These are phyloP conservation scores for Tolypocladium tropicale DNA, from an alignment of 2,329 filamentous ascomycete species.

Conservation along the genomic window DNA sequence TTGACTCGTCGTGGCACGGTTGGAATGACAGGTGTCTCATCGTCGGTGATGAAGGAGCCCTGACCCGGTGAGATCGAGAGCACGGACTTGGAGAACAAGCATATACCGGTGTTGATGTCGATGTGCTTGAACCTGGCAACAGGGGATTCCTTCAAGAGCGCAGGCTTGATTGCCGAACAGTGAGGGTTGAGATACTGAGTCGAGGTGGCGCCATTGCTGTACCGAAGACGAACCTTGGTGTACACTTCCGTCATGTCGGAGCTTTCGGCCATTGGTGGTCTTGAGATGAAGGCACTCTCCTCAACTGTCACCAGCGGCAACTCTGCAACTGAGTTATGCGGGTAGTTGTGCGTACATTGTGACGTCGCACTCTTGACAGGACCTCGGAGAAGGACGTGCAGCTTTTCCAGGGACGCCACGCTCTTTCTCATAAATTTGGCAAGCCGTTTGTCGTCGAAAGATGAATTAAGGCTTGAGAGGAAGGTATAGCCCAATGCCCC, in stretches of 20 bases:
- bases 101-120: background rate
- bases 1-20: background rate
- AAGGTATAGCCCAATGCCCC: background rate
- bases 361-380: background rate
- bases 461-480: background rate
- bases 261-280: background rate
- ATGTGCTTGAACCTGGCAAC: background rate
- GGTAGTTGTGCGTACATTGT: background rate
- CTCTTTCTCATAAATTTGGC: background rate
- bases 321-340: background rate
- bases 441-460: background rate
- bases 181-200: background rate
- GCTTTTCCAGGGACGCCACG: background rate
- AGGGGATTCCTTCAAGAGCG: background rate
- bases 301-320: background rate
- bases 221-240: background rate
- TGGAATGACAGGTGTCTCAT: background rate
- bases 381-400: background rate
- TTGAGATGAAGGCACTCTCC: background rate
- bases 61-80: background rate
- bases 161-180: background rate
- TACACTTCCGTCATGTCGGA: background rate
- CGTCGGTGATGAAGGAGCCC: background rate
- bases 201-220: background rate
- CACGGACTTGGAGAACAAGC: background rate